Percentiles rank a stretch among this genome's conserved stretches.
Conservation (phyloP, 129 eudicot species). For the Dittrichia graveolens region DNA sequence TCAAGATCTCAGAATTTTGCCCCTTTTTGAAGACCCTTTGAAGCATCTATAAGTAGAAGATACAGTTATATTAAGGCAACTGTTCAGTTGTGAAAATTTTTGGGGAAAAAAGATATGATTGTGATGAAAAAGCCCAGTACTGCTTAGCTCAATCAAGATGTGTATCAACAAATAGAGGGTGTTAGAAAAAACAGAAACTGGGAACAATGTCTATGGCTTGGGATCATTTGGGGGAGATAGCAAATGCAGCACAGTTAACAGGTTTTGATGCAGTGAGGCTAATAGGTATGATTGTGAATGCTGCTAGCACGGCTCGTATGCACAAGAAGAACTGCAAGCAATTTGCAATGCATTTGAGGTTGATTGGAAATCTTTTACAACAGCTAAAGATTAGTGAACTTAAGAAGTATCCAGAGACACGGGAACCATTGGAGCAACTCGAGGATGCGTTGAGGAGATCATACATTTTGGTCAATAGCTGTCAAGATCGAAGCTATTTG, state of each 20-base stretch:
- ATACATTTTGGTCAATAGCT: slow-evolving; percentile 75
- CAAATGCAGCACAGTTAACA: slow-evolving; percentile 69
- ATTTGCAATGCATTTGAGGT: slow-evolving; percentile 77
- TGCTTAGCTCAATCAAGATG: no score
- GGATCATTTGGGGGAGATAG: slow-evolving; percentile 80
- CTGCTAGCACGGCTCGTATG: slow-evolving; percentile 80
- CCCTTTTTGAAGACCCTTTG: neutral
- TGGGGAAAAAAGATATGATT: no score
- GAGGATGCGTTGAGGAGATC: slow-evolving; percentile 96
- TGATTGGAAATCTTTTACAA: slow-evolving; percentile 78
- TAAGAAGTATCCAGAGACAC: slow-evolving; percentile 70
- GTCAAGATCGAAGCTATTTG: slow-evolving; percentile 78
- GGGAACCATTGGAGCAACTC: slow-evolving; percentile 88
- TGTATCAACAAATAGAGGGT: no score
- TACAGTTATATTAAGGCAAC: no score
- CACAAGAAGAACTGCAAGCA: slow-evolving; percentile 86
- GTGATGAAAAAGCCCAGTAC: no score
- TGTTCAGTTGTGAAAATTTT: no score
- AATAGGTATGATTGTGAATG: slow-evolving; percentile 73
- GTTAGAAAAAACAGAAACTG: neutral
- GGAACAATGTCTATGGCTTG: slow-evolving; percentile 51
- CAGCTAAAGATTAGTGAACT: slow-evolving; percentile 70
- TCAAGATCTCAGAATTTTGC: slow-evolving; percentile 16
- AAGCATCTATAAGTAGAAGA: neutral
- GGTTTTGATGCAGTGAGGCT: slow-evolving; percentile 77